phyloP scores from a whole-genome alignment of 257 asterid genomes.

The Petunia secreta region DNA sequence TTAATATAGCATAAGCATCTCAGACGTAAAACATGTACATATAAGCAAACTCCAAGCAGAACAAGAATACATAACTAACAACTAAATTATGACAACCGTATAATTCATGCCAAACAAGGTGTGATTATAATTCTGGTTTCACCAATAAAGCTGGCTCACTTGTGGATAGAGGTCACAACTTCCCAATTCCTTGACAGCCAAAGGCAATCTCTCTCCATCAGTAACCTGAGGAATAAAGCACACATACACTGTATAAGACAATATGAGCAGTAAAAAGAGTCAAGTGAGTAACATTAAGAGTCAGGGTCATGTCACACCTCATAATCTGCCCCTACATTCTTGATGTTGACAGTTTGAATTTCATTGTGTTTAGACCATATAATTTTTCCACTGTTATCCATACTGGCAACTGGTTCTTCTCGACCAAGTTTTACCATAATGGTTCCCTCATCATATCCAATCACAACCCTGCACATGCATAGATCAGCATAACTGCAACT shows the following conservation, averaged over 20 bases:
- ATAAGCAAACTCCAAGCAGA: conserved; percentile 17
- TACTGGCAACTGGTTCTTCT: conserved; percentile 95
- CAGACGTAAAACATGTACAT: neutral
- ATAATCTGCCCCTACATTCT: conserved; percentile 85
- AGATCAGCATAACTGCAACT: conserved; percentile 28
- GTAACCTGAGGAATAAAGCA: conserved; percentile 58
- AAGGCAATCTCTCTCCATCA: conserved; percentile 95
- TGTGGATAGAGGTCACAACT: conserved; percentile 98
- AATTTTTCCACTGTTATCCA: conserved; percentile 95
- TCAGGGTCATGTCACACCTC: conserved; percentile 54
- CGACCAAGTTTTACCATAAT: conserved; percentile 98
- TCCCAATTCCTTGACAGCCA: conserved; percentile 96
- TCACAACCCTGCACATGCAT: conserved; percentile 67
- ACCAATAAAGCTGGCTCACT: conserved; percentile 48
- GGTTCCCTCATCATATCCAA: conserved; percentile 98
- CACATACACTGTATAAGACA: conserved; percentile 19
- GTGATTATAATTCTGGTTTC: neutral
- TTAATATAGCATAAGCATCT: neutral
- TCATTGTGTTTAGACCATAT: conserved; percentile 99
- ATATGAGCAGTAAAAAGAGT: conserved; percentile 13
- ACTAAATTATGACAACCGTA: conserved; percentile 11
- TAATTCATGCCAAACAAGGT: neutral
- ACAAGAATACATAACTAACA: neutral
- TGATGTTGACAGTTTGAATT: conserved; percentile 94
- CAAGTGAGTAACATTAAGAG: conserved; percentile 21